phyloP scores from a whole-genome alignment of 352 stramenopile genomes.

The Phytophthora syringae region DNA sequence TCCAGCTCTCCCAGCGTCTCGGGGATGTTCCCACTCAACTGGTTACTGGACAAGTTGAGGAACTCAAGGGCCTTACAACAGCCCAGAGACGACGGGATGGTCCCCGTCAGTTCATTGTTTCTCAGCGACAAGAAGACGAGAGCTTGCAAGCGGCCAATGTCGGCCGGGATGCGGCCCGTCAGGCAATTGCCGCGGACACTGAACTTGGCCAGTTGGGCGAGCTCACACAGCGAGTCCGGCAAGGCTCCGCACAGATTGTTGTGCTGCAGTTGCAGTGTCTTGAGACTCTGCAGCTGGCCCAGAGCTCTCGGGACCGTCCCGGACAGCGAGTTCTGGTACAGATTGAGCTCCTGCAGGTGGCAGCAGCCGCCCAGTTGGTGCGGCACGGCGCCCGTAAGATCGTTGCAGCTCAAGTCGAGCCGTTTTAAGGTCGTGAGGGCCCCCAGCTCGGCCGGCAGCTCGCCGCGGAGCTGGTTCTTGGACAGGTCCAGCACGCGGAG shows the following conservation, averaged over 20 bases:
- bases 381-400: slow-evolving; percentile 62
- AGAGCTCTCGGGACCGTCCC: slow-evolving; percentile 63
- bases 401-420: slow-evolving; percentile 86
- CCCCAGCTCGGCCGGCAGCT: slow-evolving; percentile 63
- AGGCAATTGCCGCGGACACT: slow-evolving; percentile 85
- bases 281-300: slow-evolving; percentile 61
- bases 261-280: slow-evolving; percentile 83
- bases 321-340: slow-evolving; percentile 82
- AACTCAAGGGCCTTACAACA: slow-evolving; percentile 83
- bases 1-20: slow-evolving; percentile 74
- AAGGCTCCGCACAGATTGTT: slow-evolving; percentile 77
- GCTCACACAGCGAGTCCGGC: slow-evolving; percentile 53
- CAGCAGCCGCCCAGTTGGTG: slow-evolving; percentile 53
- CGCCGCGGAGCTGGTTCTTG: slow-evolving; percentile 79
- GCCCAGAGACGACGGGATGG: slow-evolving; percentile 74
- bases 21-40: slow-evolving; percentile 73
- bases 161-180: slow-evolving; percentile 57
- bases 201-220: slow-evolving; percentile 73
- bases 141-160: slow-evolving; percentile 70
- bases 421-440: slow-evolving; percentile 57
- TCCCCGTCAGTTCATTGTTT: slow-evolving; percentile 78
- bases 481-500: slow-evolving; percentile 81
- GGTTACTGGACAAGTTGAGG: slow-evolving; percentile 87
- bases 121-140: slow-evolving; percentile 87
- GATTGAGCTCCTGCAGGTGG: slow-evolving; percentile 75